Evolutionary conservation across 768 basidiomycete genomes (phyloP).

Genomic region (Termitomyces sp.): DNA sequence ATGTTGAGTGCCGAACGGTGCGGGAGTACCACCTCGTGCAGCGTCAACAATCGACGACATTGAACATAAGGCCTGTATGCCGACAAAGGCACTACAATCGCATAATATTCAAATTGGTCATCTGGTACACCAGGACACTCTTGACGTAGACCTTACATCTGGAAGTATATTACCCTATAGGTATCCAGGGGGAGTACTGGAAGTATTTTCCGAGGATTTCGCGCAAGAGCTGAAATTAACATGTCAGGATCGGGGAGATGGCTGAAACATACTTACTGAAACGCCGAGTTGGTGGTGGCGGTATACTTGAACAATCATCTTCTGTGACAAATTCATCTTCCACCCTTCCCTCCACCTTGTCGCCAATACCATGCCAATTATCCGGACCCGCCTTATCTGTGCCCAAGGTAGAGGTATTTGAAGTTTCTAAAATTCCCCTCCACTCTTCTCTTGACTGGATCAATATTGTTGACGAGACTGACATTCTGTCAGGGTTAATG

Average conservation of each 20-base stretch:
- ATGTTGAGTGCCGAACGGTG: conserved; percentile 65
- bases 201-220: conserved; percentile 25
- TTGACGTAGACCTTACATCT: conserved; percentile 38
- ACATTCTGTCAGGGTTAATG: conserved; percentile 12
- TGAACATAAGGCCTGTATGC: conserved; percentile 46
- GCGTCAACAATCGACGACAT: conserved; percentile 55
- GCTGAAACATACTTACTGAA: not conserved
- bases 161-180: conserved; percentile 54
- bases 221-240: conserved; percentile 3
- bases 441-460: conserved; percentile 1
- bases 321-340: not conserved
- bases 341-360: not conserved
- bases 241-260: not conserved
- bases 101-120: not conserved
- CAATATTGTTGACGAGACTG: conserved; percentile 2
- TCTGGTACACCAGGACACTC: not conserved
- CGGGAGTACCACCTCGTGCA: conserved; percentile 36
- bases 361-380: not conserved
- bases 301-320: not conserved
- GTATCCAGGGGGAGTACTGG: conserved; percentile 41
- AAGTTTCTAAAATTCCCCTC: not conserved
- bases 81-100: conserved; percentile 39
- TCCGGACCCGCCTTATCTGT: no score
- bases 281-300: not conserved
- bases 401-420: not conserved